These are phyloP conservation scores for Melampsora americana DNA, from an alignment of 1,284 basidiomycete species.

Conservation along the genomic window DNA sequence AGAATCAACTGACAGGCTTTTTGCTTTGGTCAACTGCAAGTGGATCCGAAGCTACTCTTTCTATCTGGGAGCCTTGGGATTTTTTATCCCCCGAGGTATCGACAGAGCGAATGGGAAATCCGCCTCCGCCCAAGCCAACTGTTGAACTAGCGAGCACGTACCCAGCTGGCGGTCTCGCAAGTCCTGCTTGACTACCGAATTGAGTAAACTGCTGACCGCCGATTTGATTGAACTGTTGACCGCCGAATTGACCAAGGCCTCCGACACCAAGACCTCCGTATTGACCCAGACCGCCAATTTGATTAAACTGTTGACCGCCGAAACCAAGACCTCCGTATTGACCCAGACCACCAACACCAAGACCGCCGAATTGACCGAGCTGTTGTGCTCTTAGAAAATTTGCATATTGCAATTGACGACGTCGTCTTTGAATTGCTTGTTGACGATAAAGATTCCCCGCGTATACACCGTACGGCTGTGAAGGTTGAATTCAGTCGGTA, in stretches of 20 bases:
- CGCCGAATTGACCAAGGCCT: no score
- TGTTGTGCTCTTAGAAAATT: neutral
- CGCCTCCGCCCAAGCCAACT: no score
- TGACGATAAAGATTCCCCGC: neutral
- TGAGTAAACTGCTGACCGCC: neutral
- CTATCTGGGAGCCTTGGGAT: neutral
- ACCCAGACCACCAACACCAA: no score
- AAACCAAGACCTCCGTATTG: no score
- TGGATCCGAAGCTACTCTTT: neutral
- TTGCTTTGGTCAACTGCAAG: neutral
- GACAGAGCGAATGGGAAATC: neutral
- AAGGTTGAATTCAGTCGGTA: no score
- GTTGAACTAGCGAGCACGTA: neutral
- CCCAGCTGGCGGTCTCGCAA: neutral
- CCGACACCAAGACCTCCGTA: no score
- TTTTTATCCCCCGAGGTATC: neutral
- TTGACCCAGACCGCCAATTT: no score
- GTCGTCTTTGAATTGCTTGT: neutral
- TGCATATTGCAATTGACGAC: neutral
- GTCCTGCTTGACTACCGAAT: neutral
- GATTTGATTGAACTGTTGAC: no score
- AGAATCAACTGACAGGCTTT: neutral
- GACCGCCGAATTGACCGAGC: no score
- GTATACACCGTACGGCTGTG: neutral
- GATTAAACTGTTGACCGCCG: no score